Percentiles rank a stretch among this genome's conserved stretches.
Evolutionary conservation across 306 rosid genomes (phyloP).

Genomic region (Clitoria ternatea): DNA sequence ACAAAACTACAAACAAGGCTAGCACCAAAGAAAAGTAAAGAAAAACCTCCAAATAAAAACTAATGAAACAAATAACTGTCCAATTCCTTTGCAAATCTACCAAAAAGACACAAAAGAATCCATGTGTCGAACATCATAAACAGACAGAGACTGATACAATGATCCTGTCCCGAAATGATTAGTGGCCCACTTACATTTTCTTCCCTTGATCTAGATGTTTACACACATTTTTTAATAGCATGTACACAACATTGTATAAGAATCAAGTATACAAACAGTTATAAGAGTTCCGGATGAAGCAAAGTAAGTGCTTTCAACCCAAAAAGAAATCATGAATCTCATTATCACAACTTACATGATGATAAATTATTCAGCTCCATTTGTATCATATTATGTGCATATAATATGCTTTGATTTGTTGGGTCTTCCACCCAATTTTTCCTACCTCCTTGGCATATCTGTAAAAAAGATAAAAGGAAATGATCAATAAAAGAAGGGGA

Average conservation of each 20-base stretch:
- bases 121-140: neutral
- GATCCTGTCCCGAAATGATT: neutral
- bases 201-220: neutral
- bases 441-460: conserved; percentile 69
- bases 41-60: too few species aligned
- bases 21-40: too few species aligned
- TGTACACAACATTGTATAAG: neutral
- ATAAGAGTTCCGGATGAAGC: neutral
- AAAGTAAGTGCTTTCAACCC: neutral
- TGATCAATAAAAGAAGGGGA: neutral
- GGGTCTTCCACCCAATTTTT: conserved; percentile 96
- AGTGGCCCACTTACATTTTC: neutral
- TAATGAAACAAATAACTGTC: neutral
- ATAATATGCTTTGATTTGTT: conserved; percentile 66
- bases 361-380: conserved; percentile 50
- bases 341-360: conserved; percentile 53
- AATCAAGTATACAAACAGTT: neutral
- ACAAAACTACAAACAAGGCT: too few species aligned
- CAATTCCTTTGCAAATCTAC: neutral
- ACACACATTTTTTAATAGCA: neutral
- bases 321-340: conserved; percentile 3
- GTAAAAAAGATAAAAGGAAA: conserved; percentile 14
- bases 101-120: neutral
- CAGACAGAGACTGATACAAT: neutral
- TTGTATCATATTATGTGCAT: conserved; percentile 81